Conservation (phyloP, 2,329 filamentous ascomycete species). For the Stemphylium lycopersici region DNA sequence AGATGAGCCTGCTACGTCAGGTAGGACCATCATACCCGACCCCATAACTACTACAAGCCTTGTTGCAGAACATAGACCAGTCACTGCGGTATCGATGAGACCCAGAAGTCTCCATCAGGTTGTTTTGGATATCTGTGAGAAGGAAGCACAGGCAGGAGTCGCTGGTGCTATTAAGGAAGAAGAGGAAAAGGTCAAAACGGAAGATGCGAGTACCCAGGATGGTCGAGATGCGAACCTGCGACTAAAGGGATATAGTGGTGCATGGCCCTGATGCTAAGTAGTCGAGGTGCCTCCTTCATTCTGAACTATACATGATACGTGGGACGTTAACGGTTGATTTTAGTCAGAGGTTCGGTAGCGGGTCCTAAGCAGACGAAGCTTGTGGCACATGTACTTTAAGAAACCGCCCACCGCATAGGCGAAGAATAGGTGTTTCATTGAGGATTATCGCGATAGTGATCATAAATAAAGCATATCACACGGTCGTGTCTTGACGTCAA, state of each 20-base stretch:
- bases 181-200: background rate
- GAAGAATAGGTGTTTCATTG: too few species aligned
- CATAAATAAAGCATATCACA: background rate
- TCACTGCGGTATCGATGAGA: background rate
- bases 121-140: background rate
- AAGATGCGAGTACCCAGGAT: background rate
- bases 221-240: background rate
- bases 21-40: background rate
- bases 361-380: background rate
- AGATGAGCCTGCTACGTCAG: background rate
- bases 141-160: background rate
- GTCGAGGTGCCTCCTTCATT: background rate
- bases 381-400: too few species aligned
- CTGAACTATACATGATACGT: background rate
- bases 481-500: background rate
- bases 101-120: constrained; percentile 3
- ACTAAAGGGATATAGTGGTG: background rate
- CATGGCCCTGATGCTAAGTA: background rate
- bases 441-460: too few species aligned
- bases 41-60: background rate
- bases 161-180: background rate
- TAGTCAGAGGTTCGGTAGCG: too few species aligned
- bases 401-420: too few species aligned
- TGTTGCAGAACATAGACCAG: background rate
- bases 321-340: background rate